phyloP scores from a whole-genome alignment of 768 basidiomycete species.

The Hericium alpestre region DNA sequence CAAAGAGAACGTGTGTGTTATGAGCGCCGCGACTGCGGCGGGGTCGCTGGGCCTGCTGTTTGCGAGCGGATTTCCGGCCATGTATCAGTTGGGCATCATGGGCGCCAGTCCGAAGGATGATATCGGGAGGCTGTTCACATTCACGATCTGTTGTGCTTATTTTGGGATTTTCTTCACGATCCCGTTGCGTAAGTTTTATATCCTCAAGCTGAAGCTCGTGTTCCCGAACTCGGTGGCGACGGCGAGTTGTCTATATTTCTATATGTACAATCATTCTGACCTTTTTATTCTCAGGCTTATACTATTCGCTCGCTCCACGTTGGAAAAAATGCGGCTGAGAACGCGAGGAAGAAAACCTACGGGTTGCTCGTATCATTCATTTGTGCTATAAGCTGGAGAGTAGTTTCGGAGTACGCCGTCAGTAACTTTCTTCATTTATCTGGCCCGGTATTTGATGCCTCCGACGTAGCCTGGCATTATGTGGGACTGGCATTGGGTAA shows the following conservation, averaged over 20 bases:
- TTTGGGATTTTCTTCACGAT: constrained; percentile 61
- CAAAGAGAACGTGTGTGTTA: constrained; percentile 58
- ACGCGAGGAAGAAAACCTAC: constrained; percentile 46
- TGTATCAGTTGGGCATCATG: constrained; percentile 45
- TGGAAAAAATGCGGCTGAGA: constrained; percentile 35
- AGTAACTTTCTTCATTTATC: constrained; percentile 20
- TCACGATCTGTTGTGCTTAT: constrained; percentile 44
- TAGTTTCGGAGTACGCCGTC: constrained; percentile 40
- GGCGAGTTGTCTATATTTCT: constrained; percentile 18
- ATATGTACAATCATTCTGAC: no score
- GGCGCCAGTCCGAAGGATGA: constrained; percentile 36
- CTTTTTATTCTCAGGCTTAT: constrained; percentile 15
- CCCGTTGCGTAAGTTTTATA: constrained; percentile 50
- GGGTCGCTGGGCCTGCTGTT: constrained; percentile 52
- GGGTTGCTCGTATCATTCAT: constrained; percentile 37
- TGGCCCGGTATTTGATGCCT: constrained; percentile 11
- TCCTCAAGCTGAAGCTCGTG: constrained; percentile 49
- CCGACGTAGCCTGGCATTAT: background rate
- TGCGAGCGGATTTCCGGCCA: constrained; percentile 49
- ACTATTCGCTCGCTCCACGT: constrained; percentile 54
- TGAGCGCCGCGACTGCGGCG: constrained; percentile 47
- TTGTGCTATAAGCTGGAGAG: constrained; percentile 39
- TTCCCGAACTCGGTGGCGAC: constrained; percentile 61
- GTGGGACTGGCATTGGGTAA: constrained; percentile 44
- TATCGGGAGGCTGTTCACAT: constrained; percentile 43